A percentile compares a stretch with the other conserved stretches of the same genome.
These are phyloP conservation scores for Plasmodium blacklocki DNA, from an alignment of 169 alveolate genomes.

Conservation along the genomic window DNA sequence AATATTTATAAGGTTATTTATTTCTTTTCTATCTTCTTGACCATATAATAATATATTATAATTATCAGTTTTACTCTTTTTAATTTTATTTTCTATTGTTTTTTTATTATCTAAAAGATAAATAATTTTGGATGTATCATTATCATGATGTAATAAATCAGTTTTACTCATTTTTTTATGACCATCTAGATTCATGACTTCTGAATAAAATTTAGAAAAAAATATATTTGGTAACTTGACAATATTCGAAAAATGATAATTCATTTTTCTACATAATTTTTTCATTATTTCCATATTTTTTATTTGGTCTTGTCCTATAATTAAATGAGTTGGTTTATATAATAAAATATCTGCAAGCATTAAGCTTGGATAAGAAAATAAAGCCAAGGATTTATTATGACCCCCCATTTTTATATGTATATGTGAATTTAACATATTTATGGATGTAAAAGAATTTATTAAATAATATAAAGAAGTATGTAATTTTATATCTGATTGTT, in stretches of 20 bases:
- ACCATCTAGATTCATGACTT: slow-evolving; percentile 71
- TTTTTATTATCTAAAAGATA: slow-evolving; percentile 57
- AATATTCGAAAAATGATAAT: slow-evolving; percentile 5
- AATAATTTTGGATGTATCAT: slow-evolving; percentile 26
- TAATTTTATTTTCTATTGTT: slow-evolving; percentile 51
- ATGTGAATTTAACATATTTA: slow-evolving; percentile 48
- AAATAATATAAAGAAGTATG: slow-evolving; percentile 61
- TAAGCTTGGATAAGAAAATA: slow-evolving; percentile 71
- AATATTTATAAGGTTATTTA: slow-evolving; percentile 61
- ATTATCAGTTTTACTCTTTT: slow-evolving; percentile 62
- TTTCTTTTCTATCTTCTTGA: slow-evolving; percentile 36
- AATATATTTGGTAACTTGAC: slow-evolving; percentile 28
- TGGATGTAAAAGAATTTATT: slow-evolving; percentile 62
- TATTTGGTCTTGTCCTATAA: slow-evolving; percentile 60
- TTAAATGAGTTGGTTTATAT: slow-evolving; percentile 57
- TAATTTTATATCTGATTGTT: slow-evolving; percentile 60
- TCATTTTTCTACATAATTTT: slow-evolving; percentile 59
- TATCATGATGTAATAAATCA: neutral
- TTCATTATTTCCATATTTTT: slow-evolving; percentile 54
- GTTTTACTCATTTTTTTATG: slow-evolving; percentile 66
- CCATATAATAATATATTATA: slow-evolving; percentile 42
- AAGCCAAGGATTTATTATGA: slow-evolving; percentile 40
- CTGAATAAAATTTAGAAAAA: slow-evolving; percentile 28
- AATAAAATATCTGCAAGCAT: slow-evolving; percentile 68
- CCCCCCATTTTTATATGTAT: slow-evolving; percentile 39